A percentile compares a stretch with the other conserved stretches of the same genome.
These are phyloP conservation scores for Alternaria postmessia DNA, from an alignment of 2,329 filamentous ascomycete species.

Conservation along the genomic window DNA sequence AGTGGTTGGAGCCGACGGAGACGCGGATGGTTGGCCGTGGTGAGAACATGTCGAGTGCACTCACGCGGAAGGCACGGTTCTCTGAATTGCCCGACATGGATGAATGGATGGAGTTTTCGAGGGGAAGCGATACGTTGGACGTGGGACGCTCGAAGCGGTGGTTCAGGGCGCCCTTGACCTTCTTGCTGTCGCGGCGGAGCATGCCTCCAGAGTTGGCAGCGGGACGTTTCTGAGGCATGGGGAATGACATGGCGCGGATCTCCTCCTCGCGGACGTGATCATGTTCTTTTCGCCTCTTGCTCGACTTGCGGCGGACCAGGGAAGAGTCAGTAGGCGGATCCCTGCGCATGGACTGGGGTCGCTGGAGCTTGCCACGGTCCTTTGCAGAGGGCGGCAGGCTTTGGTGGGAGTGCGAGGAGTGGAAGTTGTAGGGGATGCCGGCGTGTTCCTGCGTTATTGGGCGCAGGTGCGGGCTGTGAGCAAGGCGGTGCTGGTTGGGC, in stretches of 20 bases:
- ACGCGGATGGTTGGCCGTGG: constrained; percentile 85
- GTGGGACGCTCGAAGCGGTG: constrained; percentile 67
- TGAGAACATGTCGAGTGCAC: constrained; percentile 79
- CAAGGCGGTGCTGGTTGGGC: constrained; percentile 50
- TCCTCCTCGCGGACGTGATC: constrained; percentile 85
- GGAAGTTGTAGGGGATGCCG: constrained; percentile 57
- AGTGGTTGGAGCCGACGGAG: constrained; percentile 69
- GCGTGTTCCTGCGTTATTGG: constrained; percentile 53
- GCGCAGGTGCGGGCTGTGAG: constrained; percentile 59
- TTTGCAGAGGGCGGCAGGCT: constrained; percentile 45
- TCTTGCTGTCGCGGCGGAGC: constrained; percentile 72
- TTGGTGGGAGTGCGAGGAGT: constrained; percentile 47
- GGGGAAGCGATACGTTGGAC: constrained; percentile 78
- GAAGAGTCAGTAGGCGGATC: constrained; percentile 65
- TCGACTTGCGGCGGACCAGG: constrained; percentile 73
- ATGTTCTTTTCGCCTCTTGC: constrained; percentile 69
- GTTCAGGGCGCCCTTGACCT: constrained; percentile 65
- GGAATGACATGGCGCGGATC: constrained; percentile 82
- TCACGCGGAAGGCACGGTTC: constrained; percentile 79
- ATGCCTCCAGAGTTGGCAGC: constrained; percentile 67
- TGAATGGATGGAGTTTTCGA: constrained; percentile 77
- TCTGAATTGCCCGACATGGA: constrained; percentile 79
- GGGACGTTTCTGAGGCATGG: constrained; percentile 69
- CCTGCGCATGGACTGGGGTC: constrained; percentile 63
- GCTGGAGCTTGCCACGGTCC: constrained; percentile 56